Evolutionary conservation across 139 green algal genomes (phyloP).

Genomic region (Choricystis sp.): DNA sequence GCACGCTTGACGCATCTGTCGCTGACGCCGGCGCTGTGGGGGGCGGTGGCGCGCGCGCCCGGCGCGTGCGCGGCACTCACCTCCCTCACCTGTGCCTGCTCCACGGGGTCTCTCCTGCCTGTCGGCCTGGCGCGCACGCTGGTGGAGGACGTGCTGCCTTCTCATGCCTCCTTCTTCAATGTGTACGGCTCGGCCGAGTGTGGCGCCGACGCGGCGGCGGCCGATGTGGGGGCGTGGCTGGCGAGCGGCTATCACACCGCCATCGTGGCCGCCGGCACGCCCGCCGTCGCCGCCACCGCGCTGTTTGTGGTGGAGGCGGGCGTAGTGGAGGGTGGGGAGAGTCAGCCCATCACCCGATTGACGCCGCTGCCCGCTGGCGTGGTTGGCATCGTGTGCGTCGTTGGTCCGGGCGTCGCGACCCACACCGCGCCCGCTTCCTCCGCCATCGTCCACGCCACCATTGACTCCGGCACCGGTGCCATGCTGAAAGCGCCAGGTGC

Average conservation of each 20-base stretch:
- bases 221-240: not conserved
- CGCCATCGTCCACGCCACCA: too few species aligned
- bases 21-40: too few species aligned
- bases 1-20: too few species aligned
- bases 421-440: too few species aligned
- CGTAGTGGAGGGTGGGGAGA: too few species aligned
- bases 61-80: too few species aligned
- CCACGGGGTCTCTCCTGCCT: not conserved
- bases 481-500: too few species aligned
- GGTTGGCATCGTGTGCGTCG: not conserved
- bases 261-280: not conserved
- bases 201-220: not conserved
- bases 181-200: not conserved
- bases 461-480: too few species aligned
- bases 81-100: not conserved
- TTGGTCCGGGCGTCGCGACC: not conserved
- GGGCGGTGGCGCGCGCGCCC: not conserved
- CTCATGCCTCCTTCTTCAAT: not conserved
- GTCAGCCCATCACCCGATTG: not conserved
- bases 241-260: not conserved
- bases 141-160: not conserved
- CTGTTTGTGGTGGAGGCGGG: not conserved
- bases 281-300: not conserved
- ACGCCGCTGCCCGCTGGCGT: not conserved
- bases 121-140: not conserved